Percentiles rank a stretch among this genome's conserved stretches.
phyloP scores from a whole-genome alignment of 2,329 filamentous ascomycete genomes.

The Scytalidium lignicola region DNA sequence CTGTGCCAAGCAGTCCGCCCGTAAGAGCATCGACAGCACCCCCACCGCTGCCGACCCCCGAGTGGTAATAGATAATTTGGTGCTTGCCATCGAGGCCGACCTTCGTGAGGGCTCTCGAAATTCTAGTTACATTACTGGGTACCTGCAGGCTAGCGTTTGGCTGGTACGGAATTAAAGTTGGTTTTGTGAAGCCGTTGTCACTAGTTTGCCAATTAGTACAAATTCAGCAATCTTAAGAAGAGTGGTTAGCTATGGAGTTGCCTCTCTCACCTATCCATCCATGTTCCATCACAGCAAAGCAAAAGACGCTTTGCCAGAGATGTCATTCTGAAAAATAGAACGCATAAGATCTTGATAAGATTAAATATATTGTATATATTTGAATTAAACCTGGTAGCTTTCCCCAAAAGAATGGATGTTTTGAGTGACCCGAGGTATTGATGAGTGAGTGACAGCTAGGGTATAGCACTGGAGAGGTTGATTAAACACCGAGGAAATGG shows the following conservation, averaged over 20 bases:
- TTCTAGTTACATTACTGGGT: constrained; percentile 55
- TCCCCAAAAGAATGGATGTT: too few relatives aligned
- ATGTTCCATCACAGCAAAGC: constrained; percentile 27
- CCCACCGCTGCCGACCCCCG: constrained; percentile 52
- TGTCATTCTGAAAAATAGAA: not conserved
- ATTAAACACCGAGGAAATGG: too few relatives aligned
- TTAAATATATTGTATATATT: not conserved
- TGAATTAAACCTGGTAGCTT: not conserved
- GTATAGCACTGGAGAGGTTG: too few relatives aligned
- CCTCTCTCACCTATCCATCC: constrained; percentile 21
- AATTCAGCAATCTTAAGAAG: not conserved
- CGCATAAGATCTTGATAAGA: not conserved
- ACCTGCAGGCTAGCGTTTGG: constrained; percentile 55
- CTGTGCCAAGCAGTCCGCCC: constrained; percentile 50
- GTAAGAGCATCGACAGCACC: constrained; percentile 44
- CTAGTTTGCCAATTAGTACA: constrained; percentile 9
- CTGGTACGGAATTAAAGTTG: constrained; percentile 43
- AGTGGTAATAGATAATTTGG: constrained; percentile 57
- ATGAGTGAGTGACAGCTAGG: too few relatives aligned
- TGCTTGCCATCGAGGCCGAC: constrained; percentile 42
- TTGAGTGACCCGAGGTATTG: too few relatives aligned
- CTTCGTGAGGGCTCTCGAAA: constrained; percentile 51
- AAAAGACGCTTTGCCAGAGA: constrained; percentile 19
- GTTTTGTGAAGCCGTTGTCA: constrained; percentile 24
- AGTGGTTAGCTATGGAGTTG: not conserved